phyloP scores from a whole-genome alignment of 441 rosid species.

The Arabidopsis hybrid region DNA sequence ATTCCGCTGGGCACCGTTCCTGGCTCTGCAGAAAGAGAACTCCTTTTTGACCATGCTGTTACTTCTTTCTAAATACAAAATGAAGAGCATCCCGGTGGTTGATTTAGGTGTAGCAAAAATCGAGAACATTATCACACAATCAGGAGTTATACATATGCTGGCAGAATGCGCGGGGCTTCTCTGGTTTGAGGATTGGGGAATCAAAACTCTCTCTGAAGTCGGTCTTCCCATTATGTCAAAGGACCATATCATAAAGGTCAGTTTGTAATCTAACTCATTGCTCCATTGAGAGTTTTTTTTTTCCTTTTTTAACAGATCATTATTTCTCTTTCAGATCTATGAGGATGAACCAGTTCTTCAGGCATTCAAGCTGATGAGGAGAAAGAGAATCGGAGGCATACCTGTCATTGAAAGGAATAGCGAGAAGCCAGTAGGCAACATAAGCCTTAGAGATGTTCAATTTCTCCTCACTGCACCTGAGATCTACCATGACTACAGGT shows the following conservation, averaged over 20 bases:
- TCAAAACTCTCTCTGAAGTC: constrained; percentile 78
- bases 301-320: not conserved
- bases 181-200: constrained; percentile 98
- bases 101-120: constrained; percentile 82
- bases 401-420: constrained; percentile 73
- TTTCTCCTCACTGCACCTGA: constrained; percentile 91
- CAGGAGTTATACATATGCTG: constrained; percentile 96
- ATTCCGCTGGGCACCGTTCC: constrained; percentile 98
- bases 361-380: constrained; percentile 95
- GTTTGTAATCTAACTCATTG: constrained; percentile 26
- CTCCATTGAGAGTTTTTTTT: constrained; percentile 10
- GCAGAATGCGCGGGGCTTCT: constrained; percentile 90
- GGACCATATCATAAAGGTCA: constrained; percentile 65
- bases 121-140: constrained; percentile 85
- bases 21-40: constrained; percentile 87
- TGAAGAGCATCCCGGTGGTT: constrained; percentile 96
- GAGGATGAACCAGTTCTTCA: constrained; percentile 97
- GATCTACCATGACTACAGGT: constrained; percentile 92
- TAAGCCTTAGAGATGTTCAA: constrained; percentile 89
- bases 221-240: constrained; percentile 81
- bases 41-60: constrained; percentile 93
- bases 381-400: constrained; percentile 78
- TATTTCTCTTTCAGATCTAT: constrained; percentile 59
- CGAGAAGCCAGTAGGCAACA: constrained; percentile 78
- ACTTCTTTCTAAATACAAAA: constrained; percentile 93